Base-by-base conservation (phyloP, 805 yeast species). In the Suhomyces xylopsoci region DNA sequence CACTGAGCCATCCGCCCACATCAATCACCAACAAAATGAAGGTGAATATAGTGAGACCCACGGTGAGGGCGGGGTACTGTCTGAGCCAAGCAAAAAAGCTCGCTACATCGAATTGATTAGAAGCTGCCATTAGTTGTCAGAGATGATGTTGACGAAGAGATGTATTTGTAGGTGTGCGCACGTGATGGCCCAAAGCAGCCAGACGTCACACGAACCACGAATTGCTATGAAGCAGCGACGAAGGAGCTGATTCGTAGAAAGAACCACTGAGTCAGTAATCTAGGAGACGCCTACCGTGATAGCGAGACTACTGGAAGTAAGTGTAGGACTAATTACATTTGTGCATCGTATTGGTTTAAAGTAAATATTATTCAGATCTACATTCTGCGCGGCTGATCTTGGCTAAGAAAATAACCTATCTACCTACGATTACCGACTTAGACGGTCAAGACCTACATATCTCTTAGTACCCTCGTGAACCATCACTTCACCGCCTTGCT, bases 21-120 rank as follows among this genome's bases (percentile, higher is more conserved):
- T 59, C 77, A 28, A 74, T 51, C 2, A 78, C 26, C 55, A 77
- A 76, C 42, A 87, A 66, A 7, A 78, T 47, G 5, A 74, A 62
- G 40, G 85, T 71, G 66, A 87, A 87, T 15, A 83, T 70, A n/a
- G 73, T 58, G 17, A 85, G 69, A 2, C 91, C 91, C 2, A 80
- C 77, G 0, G 88, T 78, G 43, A 87, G 70, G 1, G 90, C 91
- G 5, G 89, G 87, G 47, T 63, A 63, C 40, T 62, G 52, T 34
- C 52, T 45, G 40, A 61, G 47, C 42, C 42, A 38, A 38, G 42
- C 42, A 17, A 38, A 38, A 38, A 38, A 38, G 30, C 45, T 51
- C 45, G 52, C 24, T 8, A 24, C 43, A 43, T 41, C 40, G 40
- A 43, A 42, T 42, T 42, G 45, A 24, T 42, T 42, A 14, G 45